Percentiles rank a stretch among this genome's conserved stretches.
These are phyloP conservation scores for Solanum ossicruentum DNA, from an alignment of 257 asterid genomes.

Conservation along the genomic window DNA sequence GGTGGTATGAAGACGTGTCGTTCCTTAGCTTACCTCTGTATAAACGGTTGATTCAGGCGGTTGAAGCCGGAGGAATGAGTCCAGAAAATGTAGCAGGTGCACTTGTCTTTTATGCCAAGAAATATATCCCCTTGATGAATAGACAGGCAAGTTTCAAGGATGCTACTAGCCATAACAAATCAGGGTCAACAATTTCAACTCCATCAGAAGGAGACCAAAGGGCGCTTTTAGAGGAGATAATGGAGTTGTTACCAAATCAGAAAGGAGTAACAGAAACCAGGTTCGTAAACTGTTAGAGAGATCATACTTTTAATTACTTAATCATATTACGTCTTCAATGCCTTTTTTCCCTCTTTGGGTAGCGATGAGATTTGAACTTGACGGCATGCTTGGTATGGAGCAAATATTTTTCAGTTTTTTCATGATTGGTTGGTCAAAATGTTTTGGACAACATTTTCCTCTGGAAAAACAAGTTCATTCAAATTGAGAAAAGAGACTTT, in stretches of 20 bases:
- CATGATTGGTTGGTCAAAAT: background rate
- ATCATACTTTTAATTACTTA: background rate
- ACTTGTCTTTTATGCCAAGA: conserved; percentile 6
- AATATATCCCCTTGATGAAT: conserved; percentile 3
- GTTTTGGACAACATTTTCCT: background rate
- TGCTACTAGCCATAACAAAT: background rate
- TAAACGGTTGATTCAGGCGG: conserved; percentile 2
- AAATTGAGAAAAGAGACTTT: background rate
- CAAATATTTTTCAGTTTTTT: background rate
- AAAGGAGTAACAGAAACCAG: conserved; percentile 1
- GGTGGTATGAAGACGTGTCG: conserved; percentile 5
- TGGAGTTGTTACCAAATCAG: conserved; percentile 1
- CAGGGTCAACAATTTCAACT: background rate
- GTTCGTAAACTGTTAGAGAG: background rate
- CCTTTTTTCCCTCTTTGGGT: background rate
- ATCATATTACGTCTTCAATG: background rate
- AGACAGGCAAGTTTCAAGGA: conserved; percentile 1
- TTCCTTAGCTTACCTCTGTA: conserved; percentile 5
- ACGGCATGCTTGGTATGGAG: background rate
- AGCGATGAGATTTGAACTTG: background rate
- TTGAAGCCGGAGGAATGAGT: background rate
- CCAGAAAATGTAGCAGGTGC: conserved; percentile 6
- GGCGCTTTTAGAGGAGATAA: conserved; percentile 1
- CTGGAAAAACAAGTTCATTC: background rate
- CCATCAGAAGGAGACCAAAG: conserved; percentile 9